Evolutionary conservation across 352 stramenopile species (phyloP).

Genomic region (Elongisporangium undulatum): DNA sequence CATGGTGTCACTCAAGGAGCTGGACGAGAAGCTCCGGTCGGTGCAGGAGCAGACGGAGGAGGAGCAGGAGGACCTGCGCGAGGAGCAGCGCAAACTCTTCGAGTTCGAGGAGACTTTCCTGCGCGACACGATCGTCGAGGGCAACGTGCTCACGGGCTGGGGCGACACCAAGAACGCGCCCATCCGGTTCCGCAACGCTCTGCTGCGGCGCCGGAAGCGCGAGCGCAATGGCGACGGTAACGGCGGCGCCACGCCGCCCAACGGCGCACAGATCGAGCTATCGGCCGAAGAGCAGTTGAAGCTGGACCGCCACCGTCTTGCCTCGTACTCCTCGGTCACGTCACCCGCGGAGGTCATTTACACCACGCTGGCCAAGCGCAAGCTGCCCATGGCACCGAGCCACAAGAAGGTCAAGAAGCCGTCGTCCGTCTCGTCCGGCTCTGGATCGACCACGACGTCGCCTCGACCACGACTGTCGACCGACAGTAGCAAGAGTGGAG

Average conservation of each 20-base stretch:
- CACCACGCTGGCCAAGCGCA: constrained; percentile 21
- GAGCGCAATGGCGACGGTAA: constrained; percentile 34
- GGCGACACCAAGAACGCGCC: constrained; percentile 56
- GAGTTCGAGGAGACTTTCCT: constrained; percentile 76
- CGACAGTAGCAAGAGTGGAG: neutral
- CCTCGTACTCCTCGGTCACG: constrained; percentile 63
- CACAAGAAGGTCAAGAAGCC: constrained; percentile 27
- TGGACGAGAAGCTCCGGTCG: constrained; percentile 46
- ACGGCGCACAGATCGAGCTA: constrained; percentile 5
- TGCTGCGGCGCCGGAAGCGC: constrained; percentile 54
- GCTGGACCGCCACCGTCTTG: constrained; percentile 57
- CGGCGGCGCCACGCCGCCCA: constrained; percentile 3
- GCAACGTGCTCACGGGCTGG: constrained; percentile 73
- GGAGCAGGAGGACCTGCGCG: constrained; percentile 50
- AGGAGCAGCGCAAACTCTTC: constrained; percentile 67
- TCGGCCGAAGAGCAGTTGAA: constrained; percentile 51
- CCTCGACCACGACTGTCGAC: neutral
- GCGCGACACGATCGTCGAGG: constrained; percentile 58
- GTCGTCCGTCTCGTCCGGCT: neutral
- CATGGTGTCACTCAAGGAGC: constrained; percentile 41
- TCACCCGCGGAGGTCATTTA: constrained; percentile 50
- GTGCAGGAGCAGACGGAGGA: constrained; percentile 33
- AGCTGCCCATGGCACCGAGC: constrained; percentile 5
- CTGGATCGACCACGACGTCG: neutral
- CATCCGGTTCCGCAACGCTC: constrained; percentile 64